Evolutionary conservation across 2,329 filamentous ascomycete species (phyloP), one percentile per base, ranked within the genome.

Genomic region (Mariannaea elegans): DNA sequence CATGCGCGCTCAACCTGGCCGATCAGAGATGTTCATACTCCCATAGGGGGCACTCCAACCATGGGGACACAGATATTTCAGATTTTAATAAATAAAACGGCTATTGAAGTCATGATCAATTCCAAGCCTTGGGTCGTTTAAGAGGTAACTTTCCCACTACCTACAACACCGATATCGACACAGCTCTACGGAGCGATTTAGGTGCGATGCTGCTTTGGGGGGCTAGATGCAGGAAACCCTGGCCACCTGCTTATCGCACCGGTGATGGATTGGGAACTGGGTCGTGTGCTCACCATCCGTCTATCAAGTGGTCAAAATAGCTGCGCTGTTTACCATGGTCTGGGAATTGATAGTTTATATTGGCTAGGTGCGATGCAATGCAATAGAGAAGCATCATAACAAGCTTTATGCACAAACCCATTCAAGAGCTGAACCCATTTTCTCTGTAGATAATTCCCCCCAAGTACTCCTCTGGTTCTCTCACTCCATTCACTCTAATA

Each of bases 251-350:
- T 48, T 39, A 32, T 48, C 53, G 46, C 23, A 18, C 64, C 54
- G 67, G 64, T 67, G 64, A 70, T 64, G 38, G 45, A 62, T 59
- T 64, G 42, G 67, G 67, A 56, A 54, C 8, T 62, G 36, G 62
- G 64, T 70, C 65, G 64, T 24, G 58, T 70, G 56, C 65, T 63
- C 51, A 4, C 23, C 9, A 21, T 51, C 23, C 9, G 13, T 12
- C 32, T 23, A 14, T 29, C 18, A 23, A 19, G 2, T n/a, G 18
- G 7, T 41, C 21, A n/a, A n/a, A 48, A 19, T 8, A 48, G 29
- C 23, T 52, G 19, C 13, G 7, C 16, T 38, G 18, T 9, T 29
- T 44, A 48, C 29, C 1, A 13, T 7, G 32, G 9, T 41, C 8
- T n/a, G n/a, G n/a, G n/a, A n/a, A n/a, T n/a, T n/a, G n/a, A 31